These are phyloP conservation scores for Sophora flavescens DNA, from an alignment of 306 rosid genomes.

Conservation along the genomic window DNA sequence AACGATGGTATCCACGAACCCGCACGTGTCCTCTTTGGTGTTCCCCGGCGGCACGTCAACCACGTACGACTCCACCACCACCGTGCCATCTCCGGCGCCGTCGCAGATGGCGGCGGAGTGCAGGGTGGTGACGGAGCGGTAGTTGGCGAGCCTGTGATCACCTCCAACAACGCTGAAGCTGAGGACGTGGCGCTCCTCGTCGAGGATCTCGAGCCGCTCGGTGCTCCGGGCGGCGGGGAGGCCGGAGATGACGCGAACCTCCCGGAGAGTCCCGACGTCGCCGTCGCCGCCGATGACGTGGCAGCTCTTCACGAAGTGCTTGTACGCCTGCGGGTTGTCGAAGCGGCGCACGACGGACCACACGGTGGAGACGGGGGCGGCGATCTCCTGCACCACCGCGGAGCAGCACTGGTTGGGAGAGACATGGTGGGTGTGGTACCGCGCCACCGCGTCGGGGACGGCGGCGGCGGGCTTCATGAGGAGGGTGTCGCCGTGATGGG, in stretches of 20 bases:
- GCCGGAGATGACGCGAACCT: constrained; percentile 82
- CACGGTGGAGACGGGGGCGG: constrained; percentile 74
- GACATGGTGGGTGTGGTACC: constrained; percentile 62
- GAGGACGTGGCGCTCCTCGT: constrained; percentile 85
- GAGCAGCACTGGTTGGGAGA: constrained; percentile 74
- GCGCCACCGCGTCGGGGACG: constrained; percentile 62
- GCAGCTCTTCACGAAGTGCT: constrained; percentile 91
- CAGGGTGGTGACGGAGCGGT: constrained; percentile 84
- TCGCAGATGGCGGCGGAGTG: constrained; percentile 48
- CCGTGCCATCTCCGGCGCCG: constrained; percentile 50
- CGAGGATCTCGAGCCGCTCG: constrained; percentile 91
- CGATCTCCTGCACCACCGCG: constrained; percentile 76
- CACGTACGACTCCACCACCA: constrained; percentile 87
- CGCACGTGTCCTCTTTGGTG: constrained; percentile 82
- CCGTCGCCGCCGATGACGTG: constrained; percentile 81
- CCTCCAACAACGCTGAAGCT: constrained; percentile 97
- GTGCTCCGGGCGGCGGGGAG: constrained; percentile 87
- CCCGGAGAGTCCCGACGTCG: constrained; percentile 81
- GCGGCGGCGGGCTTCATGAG: constrained; percentile 3
- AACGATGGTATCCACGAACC: constrained; percentile 85
- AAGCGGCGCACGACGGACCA: constrained; percentile 97
- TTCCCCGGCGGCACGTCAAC: constrained; percentile 90
- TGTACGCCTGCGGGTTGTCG: constrained; percentile 92
- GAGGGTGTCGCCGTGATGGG: background rate
- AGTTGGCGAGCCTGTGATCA: constrained; percentile 81